Evolutionary conservation across 2,329 filamentous ascomycete species (phyloP).

Genomic region (Eutypa lata): DNA sequence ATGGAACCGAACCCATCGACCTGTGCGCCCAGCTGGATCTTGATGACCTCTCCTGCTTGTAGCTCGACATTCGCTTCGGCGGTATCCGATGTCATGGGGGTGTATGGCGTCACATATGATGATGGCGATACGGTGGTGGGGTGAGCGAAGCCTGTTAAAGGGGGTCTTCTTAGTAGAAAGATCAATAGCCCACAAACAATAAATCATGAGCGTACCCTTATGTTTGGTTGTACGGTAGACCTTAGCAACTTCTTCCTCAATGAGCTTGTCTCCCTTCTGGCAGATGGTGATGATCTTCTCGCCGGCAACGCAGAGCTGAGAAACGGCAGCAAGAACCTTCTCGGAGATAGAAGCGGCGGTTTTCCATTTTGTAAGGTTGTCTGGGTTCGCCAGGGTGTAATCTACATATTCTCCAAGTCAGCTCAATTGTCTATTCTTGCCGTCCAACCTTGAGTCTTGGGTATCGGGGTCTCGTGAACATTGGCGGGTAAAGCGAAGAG

Average conservation of each 20-base stretch:
- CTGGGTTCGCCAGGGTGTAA: constrained; percentile 85
- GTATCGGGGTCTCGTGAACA: constrained; percentile 6
- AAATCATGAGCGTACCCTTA: constrained; percentile 63
- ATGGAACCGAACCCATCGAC: constrained; percentile 97
- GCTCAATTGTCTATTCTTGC: constrained; percentile 5
- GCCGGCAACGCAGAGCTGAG: constrained; percentile 70
- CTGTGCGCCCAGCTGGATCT: constrained; percentile 98
- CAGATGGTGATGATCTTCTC: constrained; percentile 93
- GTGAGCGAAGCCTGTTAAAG: constrained; percentile 71
- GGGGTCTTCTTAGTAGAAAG: constrained; percentile 15
- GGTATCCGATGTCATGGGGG: constrained; percentile 81
- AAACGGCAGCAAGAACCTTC: constrained; percentile 87
- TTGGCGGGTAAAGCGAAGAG: neutral
- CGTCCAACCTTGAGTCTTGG: constrained; percentile 1
- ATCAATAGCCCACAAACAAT: neutral
- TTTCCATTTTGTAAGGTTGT: constrained; percentile 99
- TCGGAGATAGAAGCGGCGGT: constrained; percentile 92
- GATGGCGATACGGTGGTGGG: constrained; percentile 93
- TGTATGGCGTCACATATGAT: constrained; percentile 95
- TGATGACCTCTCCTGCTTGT: constrained; percentile 83
- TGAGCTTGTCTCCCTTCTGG: constrained; percentile 90
- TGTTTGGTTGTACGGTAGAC: constrained; percentile 99
- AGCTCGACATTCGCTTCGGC: constrained; percentile 78
- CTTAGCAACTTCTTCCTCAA: constrained; percentile 90
- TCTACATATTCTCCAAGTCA: constrained; percentile 50